Evolutionary conservation across 2,329 filamentous ascomycete genomes (phyloP).

Genomic region (Tolypocladium amazonense): DNA sequence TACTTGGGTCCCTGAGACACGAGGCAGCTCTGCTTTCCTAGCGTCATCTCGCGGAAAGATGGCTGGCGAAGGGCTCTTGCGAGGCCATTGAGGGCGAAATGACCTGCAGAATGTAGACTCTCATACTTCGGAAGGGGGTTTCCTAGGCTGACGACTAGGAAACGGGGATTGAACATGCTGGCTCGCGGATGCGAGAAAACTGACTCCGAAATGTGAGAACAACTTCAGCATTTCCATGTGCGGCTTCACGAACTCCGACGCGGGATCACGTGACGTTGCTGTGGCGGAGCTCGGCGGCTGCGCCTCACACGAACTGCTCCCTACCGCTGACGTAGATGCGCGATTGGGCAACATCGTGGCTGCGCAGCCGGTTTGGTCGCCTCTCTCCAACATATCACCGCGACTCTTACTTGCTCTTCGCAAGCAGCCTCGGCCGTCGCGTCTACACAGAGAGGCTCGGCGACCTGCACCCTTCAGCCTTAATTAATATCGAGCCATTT

Average conservation of each 20-base stretch:
- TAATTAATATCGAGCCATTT: neutral
- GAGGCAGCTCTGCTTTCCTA: conserved; percentile 41
- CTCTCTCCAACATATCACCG: neutral
- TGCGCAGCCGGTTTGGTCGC: conserved; percentile 13
- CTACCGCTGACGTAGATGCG: conserved; percentile 18
- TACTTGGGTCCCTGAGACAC: conserved; percentile 40
- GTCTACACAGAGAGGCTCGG: neutral
- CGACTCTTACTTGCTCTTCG: neutral
- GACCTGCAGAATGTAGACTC: conserved; percentile 81
- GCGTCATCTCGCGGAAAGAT: conserved; percentile 32
- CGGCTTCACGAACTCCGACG: neutral
- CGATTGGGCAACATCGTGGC: conserved; percentile 21
- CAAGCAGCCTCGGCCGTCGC: neutral
- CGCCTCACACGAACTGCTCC: neutral
- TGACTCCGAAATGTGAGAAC: neutral
- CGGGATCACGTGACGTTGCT: neutral
- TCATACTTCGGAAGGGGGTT: conserved; percentile 68
- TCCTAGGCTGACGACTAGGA: conserved; percentile 79
- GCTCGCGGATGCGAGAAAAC: conserved; percentile 6
- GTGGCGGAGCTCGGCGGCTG: conserved; percentile 2
- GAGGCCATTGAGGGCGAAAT: conserved; percentile 60
- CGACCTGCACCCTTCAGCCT: neutral
- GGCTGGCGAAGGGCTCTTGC: conserved; percentile 34
- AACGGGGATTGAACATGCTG: conserved; percentile 32
- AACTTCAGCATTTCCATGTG: neutral